phyloP scores from a whole-genome alignment of 768 basidiomycete genomes.

The Paxillus rubicundulus region DNA sequence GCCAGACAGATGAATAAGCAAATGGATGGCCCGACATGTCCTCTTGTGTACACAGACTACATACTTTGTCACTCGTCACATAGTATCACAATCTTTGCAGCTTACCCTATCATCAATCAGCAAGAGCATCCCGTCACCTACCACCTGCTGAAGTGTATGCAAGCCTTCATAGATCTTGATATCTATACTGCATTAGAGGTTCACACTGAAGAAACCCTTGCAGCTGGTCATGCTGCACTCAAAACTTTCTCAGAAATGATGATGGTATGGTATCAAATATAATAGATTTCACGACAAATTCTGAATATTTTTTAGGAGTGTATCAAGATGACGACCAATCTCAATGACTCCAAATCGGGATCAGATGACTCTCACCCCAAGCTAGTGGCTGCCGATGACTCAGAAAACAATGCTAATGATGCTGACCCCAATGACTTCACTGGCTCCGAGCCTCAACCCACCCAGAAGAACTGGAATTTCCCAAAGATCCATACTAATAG shows the following conservation, averaged over 20 bases:
- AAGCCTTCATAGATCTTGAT: constrained; percentile 28
- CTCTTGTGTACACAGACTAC: too few species aligned
- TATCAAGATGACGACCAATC: background rate
- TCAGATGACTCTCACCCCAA: background rate
- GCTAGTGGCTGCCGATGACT: too few species aligned
- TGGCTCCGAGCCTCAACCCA: too few species aligned
- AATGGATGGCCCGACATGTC: too few species aligned
- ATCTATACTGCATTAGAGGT: constrained; percentile 24
- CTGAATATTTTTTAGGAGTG: background rate
- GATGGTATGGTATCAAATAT: constrained; percentile 12
- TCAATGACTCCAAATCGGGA: background rate
- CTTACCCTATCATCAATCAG: constrained; percentile 22
- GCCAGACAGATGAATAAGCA: too few species aligned
- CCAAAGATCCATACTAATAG: too few species aligned
- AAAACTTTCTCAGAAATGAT: constrained; percentile 16
- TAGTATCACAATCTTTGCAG: constrained; percentile 27
- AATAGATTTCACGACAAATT: background rate
- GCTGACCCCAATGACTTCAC: too few species aligned
- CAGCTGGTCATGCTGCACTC: constrained; percentile 16
- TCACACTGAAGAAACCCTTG: constrained; percentile 31
- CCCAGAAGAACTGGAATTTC: too few species aligned
- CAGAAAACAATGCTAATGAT: too few species aligned
- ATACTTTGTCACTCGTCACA: too few species aligned
- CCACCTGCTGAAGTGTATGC: constrained; percentile 27
- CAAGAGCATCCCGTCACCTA: constrained; percentile 12